Conservation (phyloP, 164 flowering plant species). For the Sextonia rubra region DNA sequence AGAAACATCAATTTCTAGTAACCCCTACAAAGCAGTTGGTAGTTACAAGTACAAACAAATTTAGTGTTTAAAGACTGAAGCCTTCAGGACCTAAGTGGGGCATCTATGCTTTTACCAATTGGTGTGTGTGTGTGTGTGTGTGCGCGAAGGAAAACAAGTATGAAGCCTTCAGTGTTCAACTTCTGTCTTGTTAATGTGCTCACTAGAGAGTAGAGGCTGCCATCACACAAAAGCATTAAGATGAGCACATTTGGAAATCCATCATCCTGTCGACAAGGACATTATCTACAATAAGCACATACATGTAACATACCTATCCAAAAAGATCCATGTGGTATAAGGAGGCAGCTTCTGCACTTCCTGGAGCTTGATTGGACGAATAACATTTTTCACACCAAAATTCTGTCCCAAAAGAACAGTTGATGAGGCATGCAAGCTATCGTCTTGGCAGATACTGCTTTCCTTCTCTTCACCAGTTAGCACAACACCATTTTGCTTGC, state of each 20-base stretch:
- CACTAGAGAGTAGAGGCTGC: too few species aligned
- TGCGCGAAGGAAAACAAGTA: too few species aligned
- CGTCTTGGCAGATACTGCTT: conserved; percentile 49
- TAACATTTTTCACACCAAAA: conserved; percentile 61
- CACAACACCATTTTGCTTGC: conserved; percentile 55
- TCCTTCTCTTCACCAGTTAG: conserved; percentile 42
- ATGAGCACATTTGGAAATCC: neutral
- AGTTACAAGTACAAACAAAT: too few species aligned
- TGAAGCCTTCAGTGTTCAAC: too few species aligned
- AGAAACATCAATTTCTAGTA: too few species aligned
- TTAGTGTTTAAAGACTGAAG: too few species aligned
- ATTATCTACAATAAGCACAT: neutral
- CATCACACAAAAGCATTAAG: neutral
- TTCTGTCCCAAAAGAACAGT: conserved; percentile 66
- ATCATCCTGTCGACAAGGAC: neutral
- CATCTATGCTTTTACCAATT: too few species aligned
- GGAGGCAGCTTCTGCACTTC: conserved; percentile 82
- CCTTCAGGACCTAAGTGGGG: too few species aligned
- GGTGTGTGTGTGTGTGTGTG: too few species aligned
- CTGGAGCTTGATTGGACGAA: conserved; percentile 70
- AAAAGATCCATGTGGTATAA: conserved; percentile 96
- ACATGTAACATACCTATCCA: conserved; percentile 61
- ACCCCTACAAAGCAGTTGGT: too few species aligned
- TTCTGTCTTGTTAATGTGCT: too few species aligned
- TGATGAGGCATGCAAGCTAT: conserved; percentile 49